Conservation (phyloP, 208 protist genomes). For the Novymonas esmeraldas region DNA sequence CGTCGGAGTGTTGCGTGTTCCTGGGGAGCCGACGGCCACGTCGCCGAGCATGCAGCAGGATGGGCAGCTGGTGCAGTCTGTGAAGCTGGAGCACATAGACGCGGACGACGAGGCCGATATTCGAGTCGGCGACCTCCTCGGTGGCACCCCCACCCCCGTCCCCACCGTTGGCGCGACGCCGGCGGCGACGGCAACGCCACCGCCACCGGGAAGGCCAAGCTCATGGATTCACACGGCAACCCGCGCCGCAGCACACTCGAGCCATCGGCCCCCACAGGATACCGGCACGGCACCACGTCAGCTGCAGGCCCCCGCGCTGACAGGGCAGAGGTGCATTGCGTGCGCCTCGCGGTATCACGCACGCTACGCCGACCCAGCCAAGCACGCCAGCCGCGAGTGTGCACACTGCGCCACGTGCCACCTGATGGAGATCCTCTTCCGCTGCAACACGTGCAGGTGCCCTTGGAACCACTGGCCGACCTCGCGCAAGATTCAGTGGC, state of each 20-base stretch:
- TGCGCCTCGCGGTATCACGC: slow-evolving; percentile 69
- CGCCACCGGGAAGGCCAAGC: no score
- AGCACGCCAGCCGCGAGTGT: slow-evolving; percentile 56
- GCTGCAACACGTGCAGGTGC: slow-evolving; percentile 45
- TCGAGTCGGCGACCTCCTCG: slow-evolving; percentile 18
- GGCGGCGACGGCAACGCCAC: not conserved
- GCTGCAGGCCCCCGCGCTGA: not conserved
- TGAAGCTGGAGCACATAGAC: not conserved
- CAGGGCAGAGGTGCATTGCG: not conserved
- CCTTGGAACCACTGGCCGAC: slow-evolving; percentile 74
- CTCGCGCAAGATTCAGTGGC: slow-evolving; percentile 40
- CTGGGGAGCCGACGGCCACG: not conserved
- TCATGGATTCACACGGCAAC: no score
- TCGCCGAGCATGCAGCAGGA: not conserved
- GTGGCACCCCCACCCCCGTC: slow-evolving; percentile 4
- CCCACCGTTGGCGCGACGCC: not conserved
- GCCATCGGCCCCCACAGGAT: not conserved
- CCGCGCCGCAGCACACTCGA: not conserved
- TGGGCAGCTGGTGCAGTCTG: not conserved
- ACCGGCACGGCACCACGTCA: not conserved
- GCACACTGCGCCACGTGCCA: slow-evolving; percentile 72
- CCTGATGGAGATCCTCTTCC: slow-evolving; percentile 76
- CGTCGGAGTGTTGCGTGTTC: slow-evolving; percentile 4
- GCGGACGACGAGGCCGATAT: slow-evolving; percentile 11
- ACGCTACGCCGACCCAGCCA: slow-evolving; percentile 40